A percentile compares a stretch with the other conserved stretches of the same genome.
phyloP scores from a whole-genome alignment of 257 asterid genomes.

The Solanum clarkiae region DNA sequence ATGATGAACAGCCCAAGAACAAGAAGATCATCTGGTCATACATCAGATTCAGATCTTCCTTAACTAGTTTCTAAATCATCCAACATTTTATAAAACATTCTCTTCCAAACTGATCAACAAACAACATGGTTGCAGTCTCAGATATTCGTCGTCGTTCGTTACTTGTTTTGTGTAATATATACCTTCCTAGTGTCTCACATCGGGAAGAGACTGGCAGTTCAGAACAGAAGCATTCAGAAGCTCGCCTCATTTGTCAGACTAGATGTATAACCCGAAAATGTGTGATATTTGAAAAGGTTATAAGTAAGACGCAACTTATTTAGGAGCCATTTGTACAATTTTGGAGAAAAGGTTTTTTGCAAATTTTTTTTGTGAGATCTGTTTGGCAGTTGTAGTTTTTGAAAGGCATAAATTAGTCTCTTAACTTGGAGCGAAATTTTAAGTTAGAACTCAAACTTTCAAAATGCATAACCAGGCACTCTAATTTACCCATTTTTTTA shows the following conservation, averaged over 20 bases:
- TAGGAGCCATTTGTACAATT: neutral
- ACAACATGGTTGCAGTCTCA: neutral
- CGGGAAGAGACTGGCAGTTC: neutral
- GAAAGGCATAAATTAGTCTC: neutral
- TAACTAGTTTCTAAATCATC: constrained; percentile 3
- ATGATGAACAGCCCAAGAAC: constrained; percentile 31
- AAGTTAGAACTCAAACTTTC: too few species aligned
- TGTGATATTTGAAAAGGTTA: neutral
- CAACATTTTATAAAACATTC: neutral
- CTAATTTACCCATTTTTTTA: too few species aligned
- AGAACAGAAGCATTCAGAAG: neutral
- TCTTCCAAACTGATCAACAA: neutral
- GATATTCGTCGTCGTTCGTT: neutral
- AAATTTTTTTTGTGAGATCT: neutral
- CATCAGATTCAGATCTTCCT: constrained; percentile 69
- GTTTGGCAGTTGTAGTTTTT: neutral
- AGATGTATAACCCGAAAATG: neutral
- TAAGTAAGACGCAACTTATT: neutral
- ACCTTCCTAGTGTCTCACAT: neutral
- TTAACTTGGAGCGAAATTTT: too few species aligned
- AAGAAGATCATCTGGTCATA: constrained; percentile 50
- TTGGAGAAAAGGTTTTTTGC: neutral
- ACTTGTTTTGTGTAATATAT: neutral
- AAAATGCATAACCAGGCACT: too few species aligned
- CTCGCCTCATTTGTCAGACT: neutral